Base-by-base conservation (phyloP, 345 rosid species). In the Euphorbia peplus region DNA sequence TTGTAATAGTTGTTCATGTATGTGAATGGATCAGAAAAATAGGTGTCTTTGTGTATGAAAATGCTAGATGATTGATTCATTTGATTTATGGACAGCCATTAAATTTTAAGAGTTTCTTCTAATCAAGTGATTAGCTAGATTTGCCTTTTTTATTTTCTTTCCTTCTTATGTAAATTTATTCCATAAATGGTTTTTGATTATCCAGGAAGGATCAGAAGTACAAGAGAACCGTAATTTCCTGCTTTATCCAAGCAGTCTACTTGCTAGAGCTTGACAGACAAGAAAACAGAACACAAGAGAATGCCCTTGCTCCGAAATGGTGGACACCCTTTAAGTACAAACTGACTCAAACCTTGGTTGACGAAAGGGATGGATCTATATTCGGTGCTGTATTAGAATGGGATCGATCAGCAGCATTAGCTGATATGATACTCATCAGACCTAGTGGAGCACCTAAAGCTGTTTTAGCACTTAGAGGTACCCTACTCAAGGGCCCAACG, bases 161-260 rank as follows among this genome's bases (percentile, higher is more conserved):
- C 19, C 58, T 10, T 70, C 7, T 39, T 28, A 44, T 64, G n/a
- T n/a, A n/a, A n/a, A 46, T 28, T 39, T 13, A 5, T 8, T 39
- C 28, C 22, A 64, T 63, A 12, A 16, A n/a, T 71, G 39, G 65
- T 5, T 50, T 12, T 0, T 19, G 39, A 35, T 13, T 64, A 18
- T 76, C 16, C 79, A 95, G 98, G 98, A 95, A 92, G 76, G 90
- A 90, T 48, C 86, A 89, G 13, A 95, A 92, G 78, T 87, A 95
- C 79, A 95, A 88, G 85, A 83, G 98, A 75, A 82, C 97, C 0
- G 97, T 91, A 21, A 80, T 92, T 57, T 93, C 98, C 22, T 95
- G 98, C 77, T 90, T 95, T 86, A 88, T 95, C 60, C 98, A 95
- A 88, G 93, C 90, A 46, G 96, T 91, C 4, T 92, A 95, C 82